phyloP scores from a whole-genome alignment of 2,329 filamentous ascomycete genomes.

The Penicillium sp. region DNA sequence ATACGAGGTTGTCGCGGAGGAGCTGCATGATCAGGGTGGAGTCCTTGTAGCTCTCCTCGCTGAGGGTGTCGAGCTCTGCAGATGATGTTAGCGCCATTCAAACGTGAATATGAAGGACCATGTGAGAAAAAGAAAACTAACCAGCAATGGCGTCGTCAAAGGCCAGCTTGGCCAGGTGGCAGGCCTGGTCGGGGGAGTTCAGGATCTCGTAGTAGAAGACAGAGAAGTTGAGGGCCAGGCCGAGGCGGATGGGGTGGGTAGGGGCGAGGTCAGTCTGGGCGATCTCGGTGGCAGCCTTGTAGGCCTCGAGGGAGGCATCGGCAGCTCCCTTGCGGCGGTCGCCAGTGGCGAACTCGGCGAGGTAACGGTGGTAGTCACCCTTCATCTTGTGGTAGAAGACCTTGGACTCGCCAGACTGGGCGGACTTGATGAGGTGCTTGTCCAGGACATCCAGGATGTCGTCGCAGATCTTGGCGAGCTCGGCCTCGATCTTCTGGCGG shows the following conservation, averaged over 20 bases:
- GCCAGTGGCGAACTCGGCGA: slow-evolving; percentile 92
- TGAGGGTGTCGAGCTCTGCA: slow-evolving; percentile 89
- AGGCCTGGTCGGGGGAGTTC: slow-evolving; percentile 96
- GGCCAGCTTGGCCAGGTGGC: slow-evolving; percentile 94
- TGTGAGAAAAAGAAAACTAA: slow-evolving; percentile 41
- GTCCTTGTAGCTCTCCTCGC: slow-evolving; percentile 99
- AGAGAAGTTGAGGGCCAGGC: slow-evolving; percentile 92
- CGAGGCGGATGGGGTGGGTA: slow-evolving; percentile 90
- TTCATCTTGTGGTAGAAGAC: slow-evolving; percentile 99
- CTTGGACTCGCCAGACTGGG: slow-evolving; percentile 95
- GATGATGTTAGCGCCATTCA: slow-evolving; percentile 25
- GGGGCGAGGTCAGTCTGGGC: slow-evolving; percentile 85
- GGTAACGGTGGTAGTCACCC: slow-evolving; percentile 99
- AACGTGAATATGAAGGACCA: not conserved
- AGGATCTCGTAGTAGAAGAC: slow-evolving; percentile 99
- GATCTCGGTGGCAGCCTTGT: slow-evolving; percentile 92
- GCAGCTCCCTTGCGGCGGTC: slow-evolving; percentile 95
- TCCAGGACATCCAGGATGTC: slow-evolving; percentile 95
- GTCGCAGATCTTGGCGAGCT: slow-evolving; percentile 96
- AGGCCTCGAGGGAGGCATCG: slow-evolving; percentile 92
- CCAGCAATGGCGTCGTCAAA: slow-evolving; percentile 95
- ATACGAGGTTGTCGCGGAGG: slow-evolving; percentile 91
- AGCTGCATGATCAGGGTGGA: slow-evolving; percentile 99
- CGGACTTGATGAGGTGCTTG: slow-evolving; percentile 89
- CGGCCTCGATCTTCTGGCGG: slow-evolving; percentile 96